Evolutionary conservation across 2,329 filamentous ascomycete genomes (phyloP).

Genomic region (Myriosclerotinia curreyana): DNA sequence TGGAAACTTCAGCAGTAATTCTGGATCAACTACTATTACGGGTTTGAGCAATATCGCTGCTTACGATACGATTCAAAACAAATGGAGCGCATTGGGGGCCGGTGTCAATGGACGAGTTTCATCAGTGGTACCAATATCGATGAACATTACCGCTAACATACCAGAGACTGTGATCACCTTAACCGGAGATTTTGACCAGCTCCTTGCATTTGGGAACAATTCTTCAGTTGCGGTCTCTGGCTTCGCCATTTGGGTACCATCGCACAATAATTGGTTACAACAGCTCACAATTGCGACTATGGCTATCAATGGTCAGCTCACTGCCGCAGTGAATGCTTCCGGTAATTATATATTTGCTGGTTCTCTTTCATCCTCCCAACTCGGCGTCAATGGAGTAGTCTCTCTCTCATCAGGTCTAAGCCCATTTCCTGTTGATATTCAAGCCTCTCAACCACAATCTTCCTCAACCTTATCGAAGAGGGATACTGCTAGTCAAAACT

Average conservation of each 20-base stretch:
- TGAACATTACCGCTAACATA: conserved; percentile 70
- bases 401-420: conserved; percentile 56
- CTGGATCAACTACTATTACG: conserved; percentile 56
- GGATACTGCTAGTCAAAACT: conserved; percentile 43
- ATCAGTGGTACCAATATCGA: conserved; percentile 68
- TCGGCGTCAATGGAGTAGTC: conserved; percentile 70
- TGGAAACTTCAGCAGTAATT: conserved; percentile 73
- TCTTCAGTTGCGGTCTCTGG: conserved; percentile 62
- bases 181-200: conserved; percentile 73
- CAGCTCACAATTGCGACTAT: conserved; percentile 67
- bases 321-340: conserved; percentile 64
- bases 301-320: conserved; percentile 68
- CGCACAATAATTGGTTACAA: conserved; percentile 79
- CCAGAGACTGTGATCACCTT: conserved; percentile 75
- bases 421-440: conserved; percentile 56
- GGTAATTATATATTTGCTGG: conserved; percentile 71
- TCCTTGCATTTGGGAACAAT: conserved; percentile 65
- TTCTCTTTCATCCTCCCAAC: conserved; percentile 72
- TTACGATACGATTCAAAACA: conserved; percentile 65
- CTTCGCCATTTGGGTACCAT: conserved; percentile 91
- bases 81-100: conserved; percentile 77
- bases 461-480: conserved; percentile 48
- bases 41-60: conserved; percentile 73
- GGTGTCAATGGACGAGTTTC: conserved; percentile 79
- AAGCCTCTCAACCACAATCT: conserved; percentile 41